Evolutionary conservation across 2,329 filamentous ascomycete genomes (phyloP).

Genomic region (Chaetomium strumarium): DNA sequence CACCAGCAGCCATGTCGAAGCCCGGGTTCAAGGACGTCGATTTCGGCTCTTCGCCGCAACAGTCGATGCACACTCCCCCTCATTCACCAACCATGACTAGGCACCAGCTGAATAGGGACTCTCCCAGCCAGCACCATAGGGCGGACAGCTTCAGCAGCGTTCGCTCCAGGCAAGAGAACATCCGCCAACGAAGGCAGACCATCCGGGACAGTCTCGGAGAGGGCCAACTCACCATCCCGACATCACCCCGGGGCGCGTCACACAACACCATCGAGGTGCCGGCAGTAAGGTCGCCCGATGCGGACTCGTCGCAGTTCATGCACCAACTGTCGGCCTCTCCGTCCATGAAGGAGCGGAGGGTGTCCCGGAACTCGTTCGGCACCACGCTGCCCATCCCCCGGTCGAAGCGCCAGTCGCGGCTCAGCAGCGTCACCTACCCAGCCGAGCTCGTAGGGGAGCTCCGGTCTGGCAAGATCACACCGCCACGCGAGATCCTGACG

Average conservation of each 20-base stretch:
- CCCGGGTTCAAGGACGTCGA: conserved; percentile 16
- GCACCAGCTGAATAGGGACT: conserved; percentile 6
- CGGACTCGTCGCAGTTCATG: conserved; percentile 64
- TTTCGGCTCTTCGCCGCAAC: conserved; percentile 6
- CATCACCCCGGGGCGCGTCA: conserved; percentile 25
- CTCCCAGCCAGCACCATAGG: conserved; percentile 14
- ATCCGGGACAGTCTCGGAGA: conserved; percentile 13
- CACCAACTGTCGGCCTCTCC: conserved; percentile 64
- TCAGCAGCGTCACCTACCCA: conserved; percentile 51
- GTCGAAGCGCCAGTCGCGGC: conserved; percentile 61
- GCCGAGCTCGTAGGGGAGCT: conserved; percentile 32
- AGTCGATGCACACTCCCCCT: conserved; percentile 15
- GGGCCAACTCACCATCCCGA: conserved; percentile 18
- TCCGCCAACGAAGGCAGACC: conserved; percentile 1
- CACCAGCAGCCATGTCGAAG: conserved; percentile 8
- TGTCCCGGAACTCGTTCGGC: conserved; percentile 71
- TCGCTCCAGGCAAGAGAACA: conserved; percentile 8
- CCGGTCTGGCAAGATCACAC: conserved; percentile 42
- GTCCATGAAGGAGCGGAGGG: conserved; percentile 60
- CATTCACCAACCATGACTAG: conserved; percentile 16
- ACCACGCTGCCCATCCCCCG: conserved; percentile 66
- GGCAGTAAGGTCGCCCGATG: conserved; percentile 60
- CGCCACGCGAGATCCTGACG: conserved; percentile 61
- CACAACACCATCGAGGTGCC: conserved; percentile 61
- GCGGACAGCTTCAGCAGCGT: conserved; percentile 2